A percentile compares a stretch with the other conserved stretches of the same genome.
phyloP scores from a whole-genome alignment of 768 basidiomycete genomes.

The Fomitopsis pulvina region DNA sequence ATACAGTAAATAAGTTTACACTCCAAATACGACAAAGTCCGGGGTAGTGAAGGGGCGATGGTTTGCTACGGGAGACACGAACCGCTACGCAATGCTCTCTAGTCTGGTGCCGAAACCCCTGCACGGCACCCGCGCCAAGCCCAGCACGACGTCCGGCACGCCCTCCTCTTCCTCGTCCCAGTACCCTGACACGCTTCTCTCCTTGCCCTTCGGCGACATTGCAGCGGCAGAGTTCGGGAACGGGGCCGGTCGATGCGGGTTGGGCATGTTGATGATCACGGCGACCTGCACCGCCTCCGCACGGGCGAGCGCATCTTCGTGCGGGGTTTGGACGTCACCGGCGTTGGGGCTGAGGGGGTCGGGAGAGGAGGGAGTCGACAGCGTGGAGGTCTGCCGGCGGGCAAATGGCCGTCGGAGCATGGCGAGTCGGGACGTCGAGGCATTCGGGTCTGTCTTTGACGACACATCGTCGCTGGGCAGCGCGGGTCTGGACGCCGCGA shows the following conservation, averaged over 20 bases:
- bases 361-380: background rate
- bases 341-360: background rate
- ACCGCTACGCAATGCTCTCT: too few species aligned
- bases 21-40: too few species aligned
- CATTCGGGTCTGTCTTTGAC: background rate
- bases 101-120: background rate
- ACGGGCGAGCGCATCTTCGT: conserved; percentile 7
- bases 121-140: conserved; percentile 33
- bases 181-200: conserved; percentile 12
- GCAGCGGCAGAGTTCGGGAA: background rate
- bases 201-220: conserved; percentile 20
- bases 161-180: conserved; percentile 25
- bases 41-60: too few species aligned
- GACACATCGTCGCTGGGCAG: background rate
- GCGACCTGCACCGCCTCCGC: conserved; percentile 42
- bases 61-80: too few species aligned
- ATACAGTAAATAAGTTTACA: too few species aligned
- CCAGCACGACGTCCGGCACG: conserved; percentile 46
- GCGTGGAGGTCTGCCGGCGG: background rate
- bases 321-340: background rate
- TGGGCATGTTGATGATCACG: conserved; percentile 55
- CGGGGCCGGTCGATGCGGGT: conserved; percentile 21
- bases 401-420: background rate
- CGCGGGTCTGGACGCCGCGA: background rate
- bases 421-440: background rate